Evolutionary conservation across 2,329 filamentous ascomycete genomes (phyloP), one percentile per base, ranked within the genome.

Genomic region (Lasiodiplodia theobromae): DNA sequence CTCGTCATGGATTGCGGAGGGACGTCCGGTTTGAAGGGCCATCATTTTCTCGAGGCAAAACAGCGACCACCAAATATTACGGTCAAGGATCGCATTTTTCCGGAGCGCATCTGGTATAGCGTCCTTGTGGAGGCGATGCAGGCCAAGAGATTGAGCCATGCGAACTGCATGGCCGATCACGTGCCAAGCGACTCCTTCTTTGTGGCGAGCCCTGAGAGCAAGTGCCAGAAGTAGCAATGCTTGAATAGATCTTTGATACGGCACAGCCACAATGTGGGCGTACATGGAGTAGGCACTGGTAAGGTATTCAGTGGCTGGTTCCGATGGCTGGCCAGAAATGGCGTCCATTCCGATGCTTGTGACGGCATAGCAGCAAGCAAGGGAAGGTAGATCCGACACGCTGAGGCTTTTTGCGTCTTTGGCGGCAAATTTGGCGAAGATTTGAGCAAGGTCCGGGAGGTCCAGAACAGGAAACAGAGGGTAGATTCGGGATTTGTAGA

Each of bases 141-240:
- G 44, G 47, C 63, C 68, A 40, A 69, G 65, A 14, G 68, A 69
- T n/a, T 67, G 68, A 18, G 57, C 38, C 34, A 69, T 69, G 28
- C 63, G 63, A 47, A 69, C 58, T 14, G 63, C 68, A 31, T 49
- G 44, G 2, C 68, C 68, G 14, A 69, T 38, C 49, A 56, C 40
- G 54, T 69, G 68, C 16, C 62, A 52, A 4, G 52, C 63, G 44
- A 58, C 53, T 16, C 54, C 63, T 16, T 69, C 64, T 31, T 51
- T 21, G n/a, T 66, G 66, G 16, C 57, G 68, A 51, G 54, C n/a
- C 37, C 65, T 49, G 14, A 68, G 49, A n/a, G 68, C 68, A n/a
- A 69, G 57, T 4, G 54, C 47, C 23, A 69, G 34, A n/a, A 64
- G 56, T 11, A 64, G 25, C 21, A 69, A 53, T 16, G 68, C 68